Conservation (phyloP, 139 green algal genomes). For the Pycnococcus provasolii region DNA sequence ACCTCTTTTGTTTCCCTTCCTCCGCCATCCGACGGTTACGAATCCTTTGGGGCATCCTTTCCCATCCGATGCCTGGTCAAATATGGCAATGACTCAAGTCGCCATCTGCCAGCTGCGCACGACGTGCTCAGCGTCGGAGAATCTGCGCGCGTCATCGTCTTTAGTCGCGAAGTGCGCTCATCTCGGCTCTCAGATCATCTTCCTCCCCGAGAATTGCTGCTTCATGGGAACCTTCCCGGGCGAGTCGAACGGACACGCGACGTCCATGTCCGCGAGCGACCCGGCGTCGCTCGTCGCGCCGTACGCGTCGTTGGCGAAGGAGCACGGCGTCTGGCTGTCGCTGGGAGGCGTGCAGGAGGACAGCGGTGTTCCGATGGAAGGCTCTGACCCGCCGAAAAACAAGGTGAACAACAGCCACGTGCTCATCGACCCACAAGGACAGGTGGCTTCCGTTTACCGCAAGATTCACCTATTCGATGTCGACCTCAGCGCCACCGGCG, state of each 20-base stretch:
- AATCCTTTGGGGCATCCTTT: too few species aligned
- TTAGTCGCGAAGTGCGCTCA: too few species aligned
- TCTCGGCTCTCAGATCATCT: conserved; percentile 58
- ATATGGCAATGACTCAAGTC: too few species aligned
- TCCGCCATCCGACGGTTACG: too few species aligned
- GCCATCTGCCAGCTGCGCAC: too few species aligned
- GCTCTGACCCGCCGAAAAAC: conserved; percentile 25
- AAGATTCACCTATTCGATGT: conserved; percentile 91
- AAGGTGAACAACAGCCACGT: conserved; percentile 70
- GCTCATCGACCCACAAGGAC: conserved; percentile 51
- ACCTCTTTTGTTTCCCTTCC: too few species aligned
- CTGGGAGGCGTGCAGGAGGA: conserved; percentile 80
- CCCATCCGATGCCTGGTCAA: too few species aligned
- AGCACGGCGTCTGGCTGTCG: conserved; percentile 69
- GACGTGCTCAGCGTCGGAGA: too few species aligned
- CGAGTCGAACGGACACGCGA: conserved; percentile 52
- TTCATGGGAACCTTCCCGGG: conserved; percentile 59
- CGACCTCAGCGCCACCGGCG: conserved; percentile 55
- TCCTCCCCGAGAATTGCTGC: conserved; percentile 84
- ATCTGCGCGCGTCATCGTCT: too few species aligned
- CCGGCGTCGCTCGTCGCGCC: conserved; percentile 46
- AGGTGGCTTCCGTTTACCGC: conserved; percentile 46
- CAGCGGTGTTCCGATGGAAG: conserved; percentile 43
- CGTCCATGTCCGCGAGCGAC: conserved; percentile 47
- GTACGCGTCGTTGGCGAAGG: conserved; percentile 65